Evolutionary conservation across 2,329 filamentous ascomycete genomes (phyloP).

Genomic region (Hypoxylon sp.): DNA sequence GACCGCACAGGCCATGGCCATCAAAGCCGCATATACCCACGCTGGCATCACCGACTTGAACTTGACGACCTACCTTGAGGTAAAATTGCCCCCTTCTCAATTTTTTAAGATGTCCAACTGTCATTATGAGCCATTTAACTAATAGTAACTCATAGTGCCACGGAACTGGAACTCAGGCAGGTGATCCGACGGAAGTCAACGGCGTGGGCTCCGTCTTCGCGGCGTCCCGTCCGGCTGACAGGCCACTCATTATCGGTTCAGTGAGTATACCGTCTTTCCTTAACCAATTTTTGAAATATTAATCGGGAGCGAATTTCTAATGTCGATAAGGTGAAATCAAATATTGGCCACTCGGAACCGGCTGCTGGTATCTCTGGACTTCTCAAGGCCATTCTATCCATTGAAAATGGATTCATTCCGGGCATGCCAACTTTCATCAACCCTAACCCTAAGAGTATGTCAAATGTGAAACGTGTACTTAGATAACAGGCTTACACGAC

Average conservation of each 20-base stretch:
- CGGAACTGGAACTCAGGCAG: constrained; percentile 60
- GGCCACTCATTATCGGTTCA: constrained; percentile 48
- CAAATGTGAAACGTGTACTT: not conserved
- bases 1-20: constrained; percentile 54
- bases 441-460: constrained; percentile 39
- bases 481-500: not conserved
- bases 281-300: not conserved
- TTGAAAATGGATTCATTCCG: constrained; percentile 53
- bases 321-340: constrained; percentile 36
- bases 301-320: not conserved
- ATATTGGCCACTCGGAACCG: constrained; percentile 54
- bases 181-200: constrained; percentile 58
- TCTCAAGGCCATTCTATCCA: constrained; percentile 53
- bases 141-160: constrained; percentile 50
- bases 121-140: not conserved
- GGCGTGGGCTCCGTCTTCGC: constrained; percentile 53
- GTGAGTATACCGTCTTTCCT: constrained; percentile 1
- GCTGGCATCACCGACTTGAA: constrained; percentile 46
- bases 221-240: constrained; percentile 2
- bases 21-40: constrained; percentile 53
- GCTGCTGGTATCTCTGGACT: constrained; percentile 50
- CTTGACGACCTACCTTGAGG: constrained; percentile 51
- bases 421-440: constrained; percentile 47
- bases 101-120: not conserved
- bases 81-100: not conserved